Base-by-base conservation (phyloP, 306 rosid genomes). In the Medicago lupulina region DNA sequence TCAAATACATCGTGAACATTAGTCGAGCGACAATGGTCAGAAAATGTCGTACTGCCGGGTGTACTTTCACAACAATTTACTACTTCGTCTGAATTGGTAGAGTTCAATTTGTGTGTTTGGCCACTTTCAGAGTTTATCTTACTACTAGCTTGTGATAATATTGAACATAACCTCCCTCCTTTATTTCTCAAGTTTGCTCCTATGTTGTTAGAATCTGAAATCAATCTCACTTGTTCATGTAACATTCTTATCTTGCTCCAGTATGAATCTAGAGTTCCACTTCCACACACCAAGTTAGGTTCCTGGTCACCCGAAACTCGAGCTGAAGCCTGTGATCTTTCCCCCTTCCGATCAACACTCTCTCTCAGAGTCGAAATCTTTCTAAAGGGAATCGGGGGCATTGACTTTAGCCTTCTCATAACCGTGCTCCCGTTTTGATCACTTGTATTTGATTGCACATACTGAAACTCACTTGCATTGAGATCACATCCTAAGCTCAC, bases 401-500 rank as follows among this genome's bases (percentile, higher is more conserved):
- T 61, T 34, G 97, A 95, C 53, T 80, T 78, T 3, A 83, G 67
- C 89, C 96, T 90, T 84, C 88, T 76, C 1, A 88, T 17, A 46
- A 9, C 68, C 6, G 19, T 16, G 23, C 7, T 76, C 61, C 85
- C 68, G 81, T 9, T 19, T 77, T 57, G 80, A 65, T 77, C 77
- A 17, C 12, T 31, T 15, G 67, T 7, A 61, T 61, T 61, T 7
- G 67, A 7, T 11, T 14, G n/a, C 18, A 38, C 31, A 19, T 39
- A 17, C 31, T 61, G 67, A 61, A 66, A 66, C 73, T 91, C 95
- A 38, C 62, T 66, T 4, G 54, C 64, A 70, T 76, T 85, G 39
- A 86, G 8, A 76, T 92, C 98, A 74, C 81, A 80, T 21, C 93
- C 97, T 80, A 92, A 39, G 82, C 96, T 92, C 31, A 86, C 34